Evolutionary conservation across 257 asterid genomes (phyloP).

Genomic region (Solanum commersonii): DNA sequence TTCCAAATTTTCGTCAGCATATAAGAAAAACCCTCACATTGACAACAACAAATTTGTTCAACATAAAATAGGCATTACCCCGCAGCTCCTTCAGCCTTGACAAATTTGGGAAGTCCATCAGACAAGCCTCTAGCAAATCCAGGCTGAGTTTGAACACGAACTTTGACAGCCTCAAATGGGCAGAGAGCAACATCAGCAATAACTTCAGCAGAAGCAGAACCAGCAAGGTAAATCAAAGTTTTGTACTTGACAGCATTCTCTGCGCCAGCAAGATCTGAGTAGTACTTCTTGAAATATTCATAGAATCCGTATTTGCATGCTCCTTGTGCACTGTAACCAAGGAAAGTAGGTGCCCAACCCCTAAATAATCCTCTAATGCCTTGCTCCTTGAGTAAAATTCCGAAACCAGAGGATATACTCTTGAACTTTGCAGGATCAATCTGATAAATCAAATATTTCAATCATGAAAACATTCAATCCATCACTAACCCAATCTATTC

Average conservation of each 20-base stretch:
- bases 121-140: constrained; percentile 59
- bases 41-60: not conserved
- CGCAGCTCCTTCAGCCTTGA: constrained; percentile 38
- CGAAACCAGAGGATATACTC: constrained; percentile 46
- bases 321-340: constrained; percentile 71
- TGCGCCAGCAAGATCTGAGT: constrained; percentile 54
- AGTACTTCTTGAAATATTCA: constrained; percentile 51
- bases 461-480: not conserved
- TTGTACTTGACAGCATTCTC: constrained; percentile 55
- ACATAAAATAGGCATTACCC: constrained; percentile 22
- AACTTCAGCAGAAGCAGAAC: constrained; percentile 64
- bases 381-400: constrained; percentile 45
- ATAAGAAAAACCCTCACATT: not conserved
- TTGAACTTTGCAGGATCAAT: constrained; percentile 63
- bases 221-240: constrained; percentile 62
- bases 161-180: constrained; percentile 67
- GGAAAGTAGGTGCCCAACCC: constrained; percentile 65
- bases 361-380: constrained; percentile 52
- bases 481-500: not conserved
- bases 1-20: not conserved
- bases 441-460: constrained; percentile 3
- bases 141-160: constrained; percentile 66
- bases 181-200: constrained; percentile 63
- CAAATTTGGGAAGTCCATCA: constrained; percentile 59
- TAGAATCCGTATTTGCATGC: constrained; percentile 60